Evolutionary conservation across 495 filamentous ascomycete species (phyloP), one percentile per base, ranked within the genome.

Genomic region (Chaetomium fimeti): DNA sequence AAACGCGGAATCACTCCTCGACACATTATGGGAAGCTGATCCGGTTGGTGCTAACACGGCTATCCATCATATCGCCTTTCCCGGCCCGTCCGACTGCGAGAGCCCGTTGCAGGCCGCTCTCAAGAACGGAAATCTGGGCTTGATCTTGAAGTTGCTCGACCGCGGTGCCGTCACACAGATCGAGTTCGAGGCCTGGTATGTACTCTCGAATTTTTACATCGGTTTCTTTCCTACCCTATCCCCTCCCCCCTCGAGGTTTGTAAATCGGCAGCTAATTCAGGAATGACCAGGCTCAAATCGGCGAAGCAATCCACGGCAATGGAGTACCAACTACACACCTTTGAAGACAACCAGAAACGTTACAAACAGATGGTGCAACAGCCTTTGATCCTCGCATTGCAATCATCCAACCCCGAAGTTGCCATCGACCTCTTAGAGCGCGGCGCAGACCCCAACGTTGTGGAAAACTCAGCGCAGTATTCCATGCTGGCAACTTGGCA

Each of bases 21-120:
- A 87, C n/a, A 64, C 79, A 3, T 80, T 88, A 28, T 74, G 84
- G 51, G 74, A 87, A 12, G 70, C 83, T n/a, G 89, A 92, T 66
- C 75, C 75, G 36, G 81, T 84, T 2, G 88, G 83, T 4, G 75
- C 85, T 27, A 80, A 83, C 60, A 80, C 83, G 16, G 85, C 88
- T 22, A 76, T 92, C 60, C 89, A 92, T 60, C 83, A 89, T 64
- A 61, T 90, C 2, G 66, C 74, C 1, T 64, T 82, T 5, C 38
- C 40, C 0, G 72, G 71, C 3, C 42, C 22, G 7, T 73, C 61
- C 36, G 27, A 66, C 76, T 49, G 76, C 78, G 52, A 69, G 67
- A 75, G 65, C n/a, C 74, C 79, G 1, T 59, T 82, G 25, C 66
- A 70, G 18, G 63, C 67, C 13, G 79, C 80, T 16, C 59, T 80